Base-by-base conservation (phyloP, 306 rosid species). In the Gillenia trifoliata region DNA sequence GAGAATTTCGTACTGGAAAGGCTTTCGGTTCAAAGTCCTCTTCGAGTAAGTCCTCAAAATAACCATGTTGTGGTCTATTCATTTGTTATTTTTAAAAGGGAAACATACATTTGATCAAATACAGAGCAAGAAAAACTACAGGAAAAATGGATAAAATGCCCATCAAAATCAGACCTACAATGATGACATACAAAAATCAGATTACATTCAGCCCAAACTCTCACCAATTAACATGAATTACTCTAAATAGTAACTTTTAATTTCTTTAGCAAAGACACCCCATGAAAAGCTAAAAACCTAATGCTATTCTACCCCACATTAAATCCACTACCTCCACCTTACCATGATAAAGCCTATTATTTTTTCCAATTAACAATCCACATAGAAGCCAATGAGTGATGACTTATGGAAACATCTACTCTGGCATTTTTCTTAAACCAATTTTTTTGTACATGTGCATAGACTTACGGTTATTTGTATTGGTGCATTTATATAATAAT, bases 1-100 rank as follows among this genome's bases (percentile, higher is more conserved):
- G 96, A 91, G 88, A 94, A 94, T 79, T 91, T 94, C 79, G 96
- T 94, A 77, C 80, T 91, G 83, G 98, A 94, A 90, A 90, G 97
- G 74, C 93, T 94, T 78, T 91, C 98, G 19, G 92, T 86, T 72
- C 98, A 94, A 79, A 91, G 94, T 86, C 97, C 98, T 78, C 83
- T 94, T 72, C 94, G 98, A 96, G 98, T 94, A 89, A 87, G 82
- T 33, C 64, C 29, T 30, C 49, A 30, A 70, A 47, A 47, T 70
- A 70, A 70, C 43, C 29, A 30, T 70, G 29, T 33, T 12, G 79
- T 71, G 34, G 45, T 19, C 71, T 34, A 47, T 40, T 70, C 38
- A 4, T 57, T 3, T 57, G 15, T 61, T 61, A 3, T 61, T 61
- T 28, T 28, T 15, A 28, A 30, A 61, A 29, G 34, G 36, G 38